Evolutionary conservation across 2,329 filamentous ascomycete genomes (phyloP).

Genomic region (Cordyceps militaris): DNA sequence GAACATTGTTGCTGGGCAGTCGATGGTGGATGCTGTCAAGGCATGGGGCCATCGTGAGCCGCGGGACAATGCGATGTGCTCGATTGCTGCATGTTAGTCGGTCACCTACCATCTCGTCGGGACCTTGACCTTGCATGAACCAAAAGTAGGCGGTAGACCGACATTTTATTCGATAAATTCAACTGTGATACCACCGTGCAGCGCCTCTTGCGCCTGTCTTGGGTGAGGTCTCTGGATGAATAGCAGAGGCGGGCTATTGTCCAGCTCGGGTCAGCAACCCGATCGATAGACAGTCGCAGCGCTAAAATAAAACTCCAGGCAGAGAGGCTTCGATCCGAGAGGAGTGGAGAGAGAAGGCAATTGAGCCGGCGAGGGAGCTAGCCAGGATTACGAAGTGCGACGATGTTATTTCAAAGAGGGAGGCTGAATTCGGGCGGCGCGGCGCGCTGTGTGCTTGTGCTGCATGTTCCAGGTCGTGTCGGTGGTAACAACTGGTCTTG

Average conservation of each 20-base stretch:
- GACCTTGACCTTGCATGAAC: background rate
- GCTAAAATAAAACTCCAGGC: background rate
- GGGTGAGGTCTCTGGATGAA: background rate
- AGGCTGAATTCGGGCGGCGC: background rate
- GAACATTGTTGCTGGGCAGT: background rate
- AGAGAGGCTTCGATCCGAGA: background rate
- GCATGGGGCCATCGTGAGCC: background rate
- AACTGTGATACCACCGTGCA: background rate
- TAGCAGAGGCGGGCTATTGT: background rate
- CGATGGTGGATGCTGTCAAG: background rate
- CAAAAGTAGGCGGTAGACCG: background rate
- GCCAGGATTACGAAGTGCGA: background rate
- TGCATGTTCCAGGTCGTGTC: background rate
- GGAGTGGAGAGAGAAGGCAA: background rate
- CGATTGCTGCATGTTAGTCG: background rate
- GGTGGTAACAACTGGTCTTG: background rate
- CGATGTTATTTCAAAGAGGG: background rate
- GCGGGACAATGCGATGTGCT: background rate
- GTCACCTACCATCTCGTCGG: background rate
- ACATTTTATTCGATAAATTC: background rate
- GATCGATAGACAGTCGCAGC: constrained; percentile 4
- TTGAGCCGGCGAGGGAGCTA: background rate
- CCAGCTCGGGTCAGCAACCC: background rate
- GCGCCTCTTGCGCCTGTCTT: background rate
- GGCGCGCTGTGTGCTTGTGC: background rate